phyloP scores from a whole-genome alignment of 2,329 filamentous ascomycete genomes.

The Aspergillaceae sp. region DNA sequence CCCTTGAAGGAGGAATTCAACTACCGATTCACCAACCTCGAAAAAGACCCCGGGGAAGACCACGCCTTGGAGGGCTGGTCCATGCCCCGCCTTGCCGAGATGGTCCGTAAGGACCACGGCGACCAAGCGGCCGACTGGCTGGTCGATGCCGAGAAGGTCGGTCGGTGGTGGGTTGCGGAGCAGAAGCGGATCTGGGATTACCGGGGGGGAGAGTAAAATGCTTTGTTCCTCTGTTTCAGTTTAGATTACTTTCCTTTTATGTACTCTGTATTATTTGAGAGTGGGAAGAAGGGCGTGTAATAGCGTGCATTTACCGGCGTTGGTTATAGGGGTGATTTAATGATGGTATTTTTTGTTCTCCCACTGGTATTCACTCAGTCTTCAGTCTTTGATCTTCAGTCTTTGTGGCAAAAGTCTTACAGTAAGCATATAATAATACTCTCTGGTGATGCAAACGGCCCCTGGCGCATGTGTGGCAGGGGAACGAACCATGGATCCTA shows the following conservation, averaged over 20 bases:
- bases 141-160: conserved; percentile 27
- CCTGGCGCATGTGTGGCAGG: too few relatives aligned
- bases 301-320: neutral
- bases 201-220: conserved; percentile 2
- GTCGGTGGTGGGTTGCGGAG: conserved; percentile 30
- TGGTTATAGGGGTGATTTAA: neutral
- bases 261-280: neutral
- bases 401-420: too few relatives aligned
- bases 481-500: too few relatives aligned
- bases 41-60: conserved; percentile 26
- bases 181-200: conserved; percentile 23
- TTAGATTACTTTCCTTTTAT: neutral
- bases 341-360: too few relatives aligned
- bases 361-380: too few relatives aligned
- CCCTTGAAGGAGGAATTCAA: conserved; percentile 65
- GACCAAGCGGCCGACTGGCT: conserved; percentile 26
- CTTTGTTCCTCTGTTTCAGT: neutral
- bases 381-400: too few relatives aligned
- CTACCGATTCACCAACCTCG: conserved; percentile 28
- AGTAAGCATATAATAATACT: too few relatives aligned
- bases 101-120: conserved; percentile 20
- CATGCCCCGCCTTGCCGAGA: conserved; percentile 14
- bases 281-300: neutral
- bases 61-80: conserved; percentile 24
- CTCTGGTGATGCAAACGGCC: too few relatives aligned